Base-by-base conservation (phyloP, 2,329 filamentous ascomycete species). In the Didymella arachidicola region DNA sequence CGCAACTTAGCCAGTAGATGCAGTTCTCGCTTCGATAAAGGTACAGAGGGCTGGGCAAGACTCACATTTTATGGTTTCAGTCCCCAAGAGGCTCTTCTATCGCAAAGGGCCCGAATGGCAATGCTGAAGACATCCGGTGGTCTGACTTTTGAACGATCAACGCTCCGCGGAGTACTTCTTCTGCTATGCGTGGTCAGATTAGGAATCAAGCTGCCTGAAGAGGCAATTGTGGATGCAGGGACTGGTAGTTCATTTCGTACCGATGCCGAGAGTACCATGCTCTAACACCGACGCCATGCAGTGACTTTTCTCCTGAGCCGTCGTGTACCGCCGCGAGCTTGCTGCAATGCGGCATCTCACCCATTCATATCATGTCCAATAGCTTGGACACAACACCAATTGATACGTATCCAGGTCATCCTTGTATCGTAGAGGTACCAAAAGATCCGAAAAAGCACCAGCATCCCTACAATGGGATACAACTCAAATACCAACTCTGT, bases 1-100 rank as follows among this genome's bases (percentile, higher is more conserved):
- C 69, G 57, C 16, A 47, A 68, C 58, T 65, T 64, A 65, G 63
- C 65, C 53, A 63, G 59, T 60, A 48, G 58, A 59, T 22, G 22
- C 36, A 18, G 38, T 25, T 14, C 19, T 41, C 18, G 25, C 38
- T 19, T 41, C 38, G 38, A 41, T 4, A 41, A 22, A 14, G 2
- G 38, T 41, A 12, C 19, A 22, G 10, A 41, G 11, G 6, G 38
- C 38, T 25, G 19, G 19, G 11, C 27, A 43, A 12, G 22, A 43
- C 41, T 43, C 41, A n/a, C 41, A 22, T 27, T 41, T 7, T 41
- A 22, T n/a, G 16, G 14, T 2, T 4, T 14, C n/a, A 27, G 16
- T 26, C 22, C 10, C 16, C 22, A 43, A 5, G 12, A n/a, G 2
- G n/a, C 25, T 26, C 6, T 43, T 7, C 2, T 26, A 16, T n/a